Percentiles rank a stretch among this genome's conserved stretches.
Conservation (phyloP, 208 protist species). For the Histomonas meleagridis region DNA sequence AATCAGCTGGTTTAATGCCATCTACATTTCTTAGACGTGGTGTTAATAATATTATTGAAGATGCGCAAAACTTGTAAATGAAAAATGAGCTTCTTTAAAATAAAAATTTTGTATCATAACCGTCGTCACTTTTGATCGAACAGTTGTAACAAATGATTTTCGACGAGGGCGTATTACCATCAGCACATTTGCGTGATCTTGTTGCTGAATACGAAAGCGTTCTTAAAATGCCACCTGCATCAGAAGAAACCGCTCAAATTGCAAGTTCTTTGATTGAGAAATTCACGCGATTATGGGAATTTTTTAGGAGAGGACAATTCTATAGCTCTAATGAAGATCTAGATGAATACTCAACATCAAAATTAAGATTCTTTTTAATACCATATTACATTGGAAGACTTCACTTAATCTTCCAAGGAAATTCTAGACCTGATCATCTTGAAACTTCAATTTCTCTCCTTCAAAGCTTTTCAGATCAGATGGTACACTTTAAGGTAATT, state of each 20-base stretch:
- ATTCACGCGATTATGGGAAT: neutral
- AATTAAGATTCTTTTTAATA: neutral
- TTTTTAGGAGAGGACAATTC: neutral
- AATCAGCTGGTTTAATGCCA: no score
- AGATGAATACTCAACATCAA: neutral
- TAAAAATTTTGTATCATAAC: no score
- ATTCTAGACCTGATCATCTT: neutral
- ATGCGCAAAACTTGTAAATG: no score
- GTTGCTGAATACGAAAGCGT: neutral
- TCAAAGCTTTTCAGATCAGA: neutral
- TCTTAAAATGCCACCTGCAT: neutral
- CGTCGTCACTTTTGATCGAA: no score
- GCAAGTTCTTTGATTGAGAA: neutral
- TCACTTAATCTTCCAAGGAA: neutral
- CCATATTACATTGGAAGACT: neutral
- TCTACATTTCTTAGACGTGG: no score
- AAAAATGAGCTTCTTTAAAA: no score
- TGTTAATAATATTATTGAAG: no score
- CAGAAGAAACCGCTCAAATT: neutral
- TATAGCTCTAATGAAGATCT: neutral
- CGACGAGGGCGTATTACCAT: neutral
- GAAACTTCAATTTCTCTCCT: neutral
- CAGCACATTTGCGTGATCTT: neutral
- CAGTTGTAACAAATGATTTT: no score
- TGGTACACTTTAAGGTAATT: neutral